Percentiles rank a stretch among this genome's conserved stretches.
Conservation (phyloP, 495 filamentous ascomycete species). For the Pseudevernia furfuracea region DNA sequence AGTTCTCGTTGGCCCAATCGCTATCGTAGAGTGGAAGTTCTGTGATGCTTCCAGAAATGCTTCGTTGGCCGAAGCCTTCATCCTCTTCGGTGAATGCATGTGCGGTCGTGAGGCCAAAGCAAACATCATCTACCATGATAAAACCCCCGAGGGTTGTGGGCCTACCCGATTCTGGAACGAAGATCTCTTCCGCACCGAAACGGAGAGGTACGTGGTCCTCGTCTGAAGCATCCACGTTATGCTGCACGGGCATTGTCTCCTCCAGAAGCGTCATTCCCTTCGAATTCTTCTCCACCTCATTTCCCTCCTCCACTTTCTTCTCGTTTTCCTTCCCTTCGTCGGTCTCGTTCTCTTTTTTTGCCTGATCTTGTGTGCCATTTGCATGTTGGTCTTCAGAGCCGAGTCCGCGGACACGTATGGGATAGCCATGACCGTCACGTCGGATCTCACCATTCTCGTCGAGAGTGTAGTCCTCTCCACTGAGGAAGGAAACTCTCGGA, state of each 20-base stretch:
- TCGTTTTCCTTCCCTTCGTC: background rate
- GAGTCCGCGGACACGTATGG: background rate
- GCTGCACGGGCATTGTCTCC: background rate
- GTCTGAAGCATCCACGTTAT: background rate
- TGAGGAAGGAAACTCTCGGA: background rate
- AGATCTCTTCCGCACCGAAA: conserved; percentile 5
- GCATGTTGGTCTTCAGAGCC: background rate
- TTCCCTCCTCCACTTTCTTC: background rate
- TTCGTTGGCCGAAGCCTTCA: background rate
- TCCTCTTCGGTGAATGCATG: conserved; percentile 8
- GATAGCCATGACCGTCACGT: background rate
- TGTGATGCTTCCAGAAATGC: background rate
- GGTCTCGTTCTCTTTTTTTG: background rate
- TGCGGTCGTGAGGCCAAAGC: conserved; percentile 9
- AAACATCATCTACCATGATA: conserved; percentile 6
- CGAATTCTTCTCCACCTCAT: background rate
- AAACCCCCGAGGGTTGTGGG: background rate
- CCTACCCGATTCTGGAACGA: background rate
- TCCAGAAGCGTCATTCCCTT: background rate
- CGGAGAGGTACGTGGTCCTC: background rate
- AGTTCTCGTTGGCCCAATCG: conserved; percentile 1
- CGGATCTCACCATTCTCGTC: background rate
- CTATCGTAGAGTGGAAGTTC: conserved; percentile 2
- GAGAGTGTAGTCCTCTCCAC: conserved; percentile 1
- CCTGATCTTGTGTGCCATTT: background rate